phyloP scores from a whole-genome alignment of 176 grass and related monocot species.

The Aegilops tauschii region DNA sequence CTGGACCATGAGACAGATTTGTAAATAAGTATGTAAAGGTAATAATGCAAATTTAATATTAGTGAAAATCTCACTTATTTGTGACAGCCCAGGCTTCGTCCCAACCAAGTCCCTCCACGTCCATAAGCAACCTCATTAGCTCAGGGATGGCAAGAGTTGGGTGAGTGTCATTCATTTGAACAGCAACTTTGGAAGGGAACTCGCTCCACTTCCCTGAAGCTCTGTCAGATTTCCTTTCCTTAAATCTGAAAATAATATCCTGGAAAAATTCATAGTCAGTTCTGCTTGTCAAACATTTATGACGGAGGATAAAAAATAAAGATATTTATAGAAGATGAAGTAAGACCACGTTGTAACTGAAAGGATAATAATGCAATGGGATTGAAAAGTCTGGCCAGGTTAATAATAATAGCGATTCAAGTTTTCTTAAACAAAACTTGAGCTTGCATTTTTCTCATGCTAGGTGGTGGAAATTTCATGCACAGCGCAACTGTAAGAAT shows the following conservation, averaged over 20 bases:
- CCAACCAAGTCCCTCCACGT: constrained; percentile 68
- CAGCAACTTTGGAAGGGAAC: constrained; percentile 79
- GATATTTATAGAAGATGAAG: background rate
- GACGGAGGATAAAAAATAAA: background rate
- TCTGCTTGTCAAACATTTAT: constrained; percentile 29
- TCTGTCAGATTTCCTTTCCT: constrained; percentile 60
- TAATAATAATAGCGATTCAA: background rate
- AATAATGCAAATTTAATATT: background rate
- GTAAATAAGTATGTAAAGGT: constrained; percentile 4
- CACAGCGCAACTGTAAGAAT: background rate
- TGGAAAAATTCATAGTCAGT: constrained; percentile 30
- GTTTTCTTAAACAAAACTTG: background rate
- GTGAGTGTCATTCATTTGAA: constrained; percentile 89
- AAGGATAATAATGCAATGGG: background rate
- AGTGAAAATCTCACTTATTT: constrained; percentile 36
- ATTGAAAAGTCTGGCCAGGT: background rate
- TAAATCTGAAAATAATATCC: constrained; percentile 86
- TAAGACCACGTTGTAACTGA: constrained; percentile 11
- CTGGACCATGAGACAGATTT: constrained; percentile 28
- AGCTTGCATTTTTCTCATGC: background rate
- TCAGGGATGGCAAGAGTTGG: constrained; percentile 75
- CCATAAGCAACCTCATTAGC: constrained; percentile 71
- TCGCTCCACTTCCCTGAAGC: constrained; percentile 64
- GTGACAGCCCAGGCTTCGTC: constrained; percentile 79
- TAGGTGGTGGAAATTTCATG: background rate